phyloP scores from a whole-genome alignment of 1,284 basidiomycete species.

The Ceratobasidium papillatum region DNA sequence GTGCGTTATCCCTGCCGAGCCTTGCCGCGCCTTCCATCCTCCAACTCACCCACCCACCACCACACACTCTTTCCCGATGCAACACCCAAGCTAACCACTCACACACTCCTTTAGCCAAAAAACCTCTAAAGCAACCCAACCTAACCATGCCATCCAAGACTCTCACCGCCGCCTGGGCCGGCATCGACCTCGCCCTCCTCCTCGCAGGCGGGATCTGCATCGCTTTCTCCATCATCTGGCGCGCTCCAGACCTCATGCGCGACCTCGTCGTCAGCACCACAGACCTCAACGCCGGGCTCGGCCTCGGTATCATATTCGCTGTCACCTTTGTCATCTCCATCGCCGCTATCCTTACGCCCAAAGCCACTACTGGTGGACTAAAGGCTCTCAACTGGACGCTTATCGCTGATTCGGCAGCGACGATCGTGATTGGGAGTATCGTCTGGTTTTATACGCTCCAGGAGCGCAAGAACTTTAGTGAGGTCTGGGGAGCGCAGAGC shows the following conservation, averaged over 20 bases:
- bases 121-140: slow-evolving; percentile 3
- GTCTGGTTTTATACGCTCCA: slow-evolving; percentile 82
- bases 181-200: slow-evolving; percentile 73
- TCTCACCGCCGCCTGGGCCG: slow-evolving; percentile 73
- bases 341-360: slow-evolving; percentile 71
- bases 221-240: slow-evolving; percentile 74
- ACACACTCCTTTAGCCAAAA: not conserved
- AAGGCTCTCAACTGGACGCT: slow-evolving; percentile 78
- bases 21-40: not conserved
- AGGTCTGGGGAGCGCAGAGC: slow-evolving; percentile 61
- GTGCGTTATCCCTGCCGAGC: slow-evolving; percentile 17
- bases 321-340: slow-evolving; percentile 74
- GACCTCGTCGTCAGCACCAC: slow-evolving; percentile 69
- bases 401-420: slow-evolving; percentile 65
- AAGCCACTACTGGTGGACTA: slow-evolving; percentile 71
- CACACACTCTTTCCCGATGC: slow-evolving; percentile 24
- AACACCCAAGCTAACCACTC: slow-evolving; percentile 5
- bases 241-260: slow-evolving; percentile 67
- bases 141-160: slow-evolving; percentile 71
- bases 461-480: slow-evolving; percentile 71
- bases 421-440: slow-evolving; percentile 70
- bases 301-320: slow-evolving; percentile 74
- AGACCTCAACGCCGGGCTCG: slow-evolving; percentile 72
- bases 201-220: slow-evolving; percentile 71
- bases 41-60: not conserved